phyloP scores from a whole-genome alignment of 2,329 filamentous ascomycete genomes.

The Macrophomina phaseolina region DNA sequence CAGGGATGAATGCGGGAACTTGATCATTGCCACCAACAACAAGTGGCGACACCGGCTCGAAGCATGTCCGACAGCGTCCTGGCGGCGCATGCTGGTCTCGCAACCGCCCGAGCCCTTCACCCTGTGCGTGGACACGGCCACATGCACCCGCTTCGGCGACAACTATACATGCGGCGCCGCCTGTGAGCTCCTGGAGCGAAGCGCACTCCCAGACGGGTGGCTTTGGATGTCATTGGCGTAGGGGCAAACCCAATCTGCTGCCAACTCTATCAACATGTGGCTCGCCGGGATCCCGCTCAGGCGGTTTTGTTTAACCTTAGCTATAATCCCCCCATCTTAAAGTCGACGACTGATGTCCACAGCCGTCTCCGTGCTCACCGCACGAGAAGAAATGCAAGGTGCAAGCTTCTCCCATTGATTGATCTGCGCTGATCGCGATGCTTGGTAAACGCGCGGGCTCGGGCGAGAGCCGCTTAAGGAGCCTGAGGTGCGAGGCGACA shows the following conservation, averaged over 20 bases:
- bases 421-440: constrained; percentile 12
- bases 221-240: not conserved
- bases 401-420: not conserved
- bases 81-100: constrained; percentile 8
- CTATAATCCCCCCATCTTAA: not conserved
- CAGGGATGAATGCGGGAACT: not conserved
- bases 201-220: not conserved
- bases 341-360: not conserved
- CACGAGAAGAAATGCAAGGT: not conserved
- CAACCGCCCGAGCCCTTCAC: constrained; percentile 19
- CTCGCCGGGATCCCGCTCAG: not conserved
- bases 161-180: not conserved
- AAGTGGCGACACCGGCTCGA: not conserved
- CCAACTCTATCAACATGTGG: not conserved
- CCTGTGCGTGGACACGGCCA: not conserved
- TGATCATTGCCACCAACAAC: not conserved
- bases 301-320: not conserved
- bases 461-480: too few relatives aligned
- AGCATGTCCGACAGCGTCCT: not conserved
- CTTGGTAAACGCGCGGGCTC: not conserved
- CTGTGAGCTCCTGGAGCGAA: not conserved
- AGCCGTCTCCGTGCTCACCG: too few relatives aligned
- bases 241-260: not conserved
- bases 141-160: not conserved
- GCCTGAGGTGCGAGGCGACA: not conserved